Evolutionary conservation across 2,329 filamentous ascomycete genomes (phyloP).

Genomic region (Aspergillus ruber): DNA sequence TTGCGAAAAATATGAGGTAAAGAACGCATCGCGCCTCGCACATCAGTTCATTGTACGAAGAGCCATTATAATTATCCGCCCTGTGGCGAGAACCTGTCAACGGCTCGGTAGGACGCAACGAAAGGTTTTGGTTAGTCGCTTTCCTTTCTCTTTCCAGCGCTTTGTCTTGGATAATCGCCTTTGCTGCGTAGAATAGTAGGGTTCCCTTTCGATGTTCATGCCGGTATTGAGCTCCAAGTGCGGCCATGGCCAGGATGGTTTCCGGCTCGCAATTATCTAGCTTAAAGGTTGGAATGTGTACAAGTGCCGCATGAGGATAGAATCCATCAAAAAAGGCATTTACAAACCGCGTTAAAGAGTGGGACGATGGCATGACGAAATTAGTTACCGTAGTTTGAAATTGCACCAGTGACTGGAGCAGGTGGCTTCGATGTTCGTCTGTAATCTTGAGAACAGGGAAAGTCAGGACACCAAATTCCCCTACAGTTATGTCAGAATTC

Average conservation of each 20-base stretch:
- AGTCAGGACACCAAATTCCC: constrained; percentile 7
- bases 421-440: constrained; percentile 2
- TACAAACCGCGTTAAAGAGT: constrained; percentile 60
- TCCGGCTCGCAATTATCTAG: constrained; percentile 58
- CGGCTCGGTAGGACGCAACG: no score
- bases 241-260: constrained; percentile 57
- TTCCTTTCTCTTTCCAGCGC: constrained; percentile 15
- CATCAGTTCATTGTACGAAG: constrained; percentile 1
- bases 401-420: constrained; percentile 2
- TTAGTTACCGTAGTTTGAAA: background rate
- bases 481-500: background rate
- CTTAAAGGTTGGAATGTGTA: constrained; percentile 60
- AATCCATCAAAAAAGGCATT: constrained; percentile 63
- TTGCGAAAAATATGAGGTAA: constrained; percentile 18
- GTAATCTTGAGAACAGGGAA: constrained; percentile 4
- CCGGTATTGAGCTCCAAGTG: constrained; percentile 44
- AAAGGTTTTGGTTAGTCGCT: background rate
- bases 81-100: background rate
- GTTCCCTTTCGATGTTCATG: constrained; percentile 31
- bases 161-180: constrained; percentile 59
- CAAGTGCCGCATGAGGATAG: constrained; percentile 50
- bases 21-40: constrained; percentile 7
- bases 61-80: background rate
- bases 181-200: constrained; percentile 45
- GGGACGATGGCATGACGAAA: constrained; percentile 59